These are phyloP conservation scores for Athelia sp. DNA, from an alignment of 1,284 basidiomycete species.

Conservation along the genomic window DNA sequence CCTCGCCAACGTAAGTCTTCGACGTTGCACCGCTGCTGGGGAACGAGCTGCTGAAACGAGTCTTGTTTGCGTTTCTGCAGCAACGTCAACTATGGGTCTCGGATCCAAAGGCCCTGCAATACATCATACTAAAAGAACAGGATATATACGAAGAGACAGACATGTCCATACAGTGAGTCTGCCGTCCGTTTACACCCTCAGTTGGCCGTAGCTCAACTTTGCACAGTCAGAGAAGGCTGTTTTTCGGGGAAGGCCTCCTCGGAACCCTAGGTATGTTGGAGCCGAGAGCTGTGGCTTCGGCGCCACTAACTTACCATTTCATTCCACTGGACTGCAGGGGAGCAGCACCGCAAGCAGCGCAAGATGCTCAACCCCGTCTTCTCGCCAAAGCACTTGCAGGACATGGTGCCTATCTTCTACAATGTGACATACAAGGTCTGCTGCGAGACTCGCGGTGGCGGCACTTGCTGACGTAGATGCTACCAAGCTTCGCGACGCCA, in stretches of 20 bases:
- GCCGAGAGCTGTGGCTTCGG: background rate
- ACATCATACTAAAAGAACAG: slow-evolving; percentile 34
- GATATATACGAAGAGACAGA: slow-evolving; percentile 27
- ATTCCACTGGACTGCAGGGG: slow-evolving; percentile 22
- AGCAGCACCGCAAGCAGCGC: slow-evolving; percentile 37
- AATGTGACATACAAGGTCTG: slow-evolving; percentile 23
- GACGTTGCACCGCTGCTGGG: background rate
- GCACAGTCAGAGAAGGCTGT: slow-evolving; percentile 21
- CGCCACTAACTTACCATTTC: background rate
- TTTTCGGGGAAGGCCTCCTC: slow-evolving; percentile 33
- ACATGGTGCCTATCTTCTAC: slow-evolving; percentile 35
- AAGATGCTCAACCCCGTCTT: slow-evolving; percentile 47
- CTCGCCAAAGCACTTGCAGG: slow-evolving; percentile 37
- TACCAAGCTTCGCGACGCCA: slow-evolving; percentile 21
- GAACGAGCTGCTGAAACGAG: background rate
- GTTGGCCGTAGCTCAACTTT: slow-evolving; percentile 6
- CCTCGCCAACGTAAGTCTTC: background rate
- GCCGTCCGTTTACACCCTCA: background rate
- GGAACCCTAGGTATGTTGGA: slow-evolving; percentile 24
- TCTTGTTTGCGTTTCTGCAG: slow-evolving; percentile 15
- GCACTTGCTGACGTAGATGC: background rate
- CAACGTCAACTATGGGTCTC: slow-evolving; percentile 28
- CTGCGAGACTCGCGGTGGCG: slow-evolving; percentile 3
- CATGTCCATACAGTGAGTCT: slow-evolving; percentile 27
- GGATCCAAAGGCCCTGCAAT: slow-evolving; percentile 33